These are phyloP conservation scores for Wallacemonas collosoma DNA, from an alignment of 208 protist genomes.

Conservation along the genomic window DNA sequence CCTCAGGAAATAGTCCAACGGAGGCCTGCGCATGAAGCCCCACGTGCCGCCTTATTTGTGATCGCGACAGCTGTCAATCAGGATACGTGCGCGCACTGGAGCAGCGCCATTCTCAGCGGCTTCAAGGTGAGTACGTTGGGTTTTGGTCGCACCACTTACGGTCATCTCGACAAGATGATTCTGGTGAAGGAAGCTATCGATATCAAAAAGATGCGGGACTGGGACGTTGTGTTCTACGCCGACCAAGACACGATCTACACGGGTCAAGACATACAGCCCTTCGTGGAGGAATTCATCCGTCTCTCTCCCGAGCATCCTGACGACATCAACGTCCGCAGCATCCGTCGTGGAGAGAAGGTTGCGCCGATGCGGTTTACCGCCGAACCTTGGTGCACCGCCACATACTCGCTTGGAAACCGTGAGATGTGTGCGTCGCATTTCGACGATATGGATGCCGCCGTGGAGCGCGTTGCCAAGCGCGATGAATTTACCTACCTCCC, in stretches of 20 bases:
- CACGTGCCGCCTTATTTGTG: neutral
- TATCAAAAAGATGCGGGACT: neutral
- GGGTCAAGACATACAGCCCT: slow-evolving; percentile 5
- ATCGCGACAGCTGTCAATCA: neutral
- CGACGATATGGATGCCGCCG: neutral
- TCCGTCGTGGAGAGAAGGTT: neutral
- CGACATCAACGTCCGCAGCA: neutral
- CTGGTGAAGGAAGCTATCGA: neutral
- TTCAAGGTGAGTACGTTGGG: neutral
- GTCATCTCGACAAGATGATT: neutral
- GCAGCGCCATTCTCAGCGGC: neutral
- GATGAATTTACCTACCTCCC: neutral
- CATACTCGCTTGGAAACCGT: neutral
- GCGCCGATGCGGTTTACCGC: neutral
- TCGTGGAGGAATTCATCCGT: slow-evolving; percentile 1
- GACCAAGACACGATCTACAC: slow-evolving; percentile 4
- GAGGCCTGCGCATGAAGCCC: neutral
- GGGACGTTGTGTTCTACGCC: slow-evolving; percentile 3
- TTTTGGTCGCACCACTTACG: neutral
- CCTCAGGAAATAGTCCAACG: neutral
- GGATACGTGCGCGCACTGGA: neutral
- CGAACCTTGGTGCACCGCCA: slow-evolving; percentile 1
- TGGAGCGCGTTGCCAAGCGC: neutral
- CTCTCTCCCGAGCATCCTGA: neutral
- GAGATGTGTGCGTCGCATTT: neutral